A percentile compares a stretch with the other conserved stretches of the same genome.
Conservation (phyloP, 2,329 filamentous ascomycete species). For the Colletotrichum simmondsii region DNA sequence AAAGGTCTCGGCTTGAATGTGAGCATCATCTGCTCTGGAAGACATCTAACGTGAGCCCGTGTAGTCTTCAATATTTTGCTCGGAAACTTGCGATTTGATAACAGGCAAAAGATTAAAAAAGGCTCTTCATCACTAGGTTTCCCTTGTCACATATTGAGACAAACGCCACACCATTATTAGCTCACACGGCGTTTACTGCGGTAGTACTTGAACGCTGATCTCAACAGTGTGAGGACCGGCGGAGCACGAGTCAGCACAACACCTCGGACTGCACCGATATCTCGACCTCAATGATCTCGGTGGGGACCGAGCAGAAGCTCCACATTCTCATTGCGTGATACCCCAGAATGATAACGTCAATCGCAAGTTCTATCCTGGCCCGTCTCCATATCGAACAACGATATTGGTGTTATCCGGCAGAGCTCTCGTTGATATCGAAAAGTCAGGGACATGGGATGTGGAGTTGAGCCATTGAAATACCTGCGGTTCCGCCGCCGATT, state of each 20-base stretch:
- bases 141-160: background rate
- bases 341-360: constrained; percentile 26
- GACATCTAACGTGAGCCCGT: too few relatives aligned
- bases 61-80: background rate
- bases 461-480: constrained; percentile 9
- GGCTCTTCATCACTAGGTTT: too few relatives aligned
- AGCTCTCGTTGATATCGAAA: background rate
- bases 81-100: background rate
- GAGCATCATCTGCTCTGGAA: too few relatives aligned
- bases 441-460: background rate
- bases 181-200: background rate
- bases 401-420: background rate
- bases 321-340: constrained; percentile 29
- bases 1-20: too few relatives aligned
- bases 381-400: constrained; percentile 18
- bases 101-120: too few relatives aligned
- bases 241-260: constrained; percentile 2
- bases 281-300: constrained; percentile 19
- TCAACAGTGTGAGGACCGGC: background rate
- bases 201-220: background rate
- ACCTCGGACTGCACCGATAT: constrained; percentile 28
- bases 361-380: background rate
- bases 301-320: constrained; percentile 14
- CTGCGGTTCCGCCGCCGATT: background rate
- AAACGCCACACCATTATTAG: background rate